Evolutionary conservation across 2,329 filamentous ascomycete species (phyloP), one percentile per base, ranked within the genome.

Genomic region (Paraphoma chrysanthemicola): DNA sequence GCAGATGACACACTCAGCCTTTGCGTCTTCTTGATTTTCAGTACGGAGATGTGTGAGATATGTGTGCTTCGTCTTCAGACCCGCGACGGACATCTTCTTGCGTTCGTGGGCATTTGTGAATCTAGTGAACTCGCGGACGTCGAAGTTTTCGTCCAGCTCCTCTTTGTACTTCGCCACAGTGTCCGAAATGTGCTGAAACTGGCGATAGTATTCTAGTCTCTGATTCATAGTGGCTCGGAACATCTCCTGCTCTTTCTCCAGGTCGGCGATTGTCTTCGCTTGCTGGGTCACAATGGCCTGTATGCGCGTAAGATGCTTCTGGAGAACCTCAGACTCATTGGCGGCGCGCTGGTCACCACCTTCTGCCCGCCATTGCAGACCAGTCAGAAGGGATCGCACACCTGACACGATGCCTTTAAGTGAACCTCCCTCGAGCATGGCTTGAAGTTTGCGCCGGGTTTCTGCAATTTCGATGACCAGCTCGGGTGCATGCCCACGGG

Each of bases 101-200:
- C 73, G 76, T 3, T 84, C 74, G 70, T 90, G 88, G 41, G 78
- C 72, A 12, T 78, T 64, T 2, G 77, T 64, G 7, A 80, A 77
- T 0, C 72, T 67, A 8, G 73, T 64, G 38, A 82, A 81, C 17
- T 86, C 78, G 6, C 65, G 68, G 10, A 79, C 73, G 43, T 90
- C 84, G 10, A 89, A 79, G 2, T 80, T 81, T 11, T 85, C 80
- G 18, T 88, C 83, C 18, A 85, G 78, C 48, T 82, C 81, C 10
- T 89, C 88, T 54, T 92, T 88, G 53, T 90, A 91, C 1, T 90
- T 88, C 5, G 86, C 85, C 0, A 98, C 92, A 16, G 87, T 91
- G 71, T 98, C 94, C 0, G 93, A 97, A n/a, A 98, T 88, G 28
- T 87, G 85, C 71, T 98, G 95, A 10, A 98, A 82, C 69, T 97